Conservation (phyloP, 2,329 filamentous ascomycete species). For the Rhynchosporium graminicola region DNA sequence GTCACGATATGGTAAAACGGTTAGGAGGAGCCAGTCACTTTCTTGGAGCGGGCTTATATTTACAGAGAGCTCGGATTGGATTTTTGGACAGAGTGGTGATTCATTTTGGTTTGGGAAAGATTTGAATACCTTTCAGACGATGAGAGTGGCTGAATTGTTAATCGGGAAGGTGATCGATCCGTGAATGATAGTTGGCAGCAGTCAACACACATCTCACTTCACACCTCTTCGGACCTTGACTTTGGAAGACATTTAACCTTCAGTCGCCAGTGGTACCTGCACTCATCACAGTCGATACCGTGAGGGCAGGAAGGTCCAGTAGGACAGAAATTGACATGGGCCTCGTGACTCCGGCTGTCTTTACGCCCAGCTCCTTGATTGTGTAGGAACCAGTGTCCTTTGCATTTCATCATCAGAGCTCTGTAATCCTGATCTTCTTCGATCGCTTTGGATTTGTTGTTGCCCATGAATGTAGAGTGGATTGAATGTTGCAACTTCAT, state of each 20-base stretch:
- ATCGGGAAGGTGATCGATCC: too few relatives aligned
- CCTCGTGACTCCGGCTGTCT: conserved; percentile 1
- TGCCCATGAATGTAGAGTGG: background rate
- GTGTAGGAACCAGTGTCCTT: background rate
- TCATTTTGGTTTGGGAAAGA: too few relatives aligned
- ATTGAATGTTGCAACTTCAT: too few relatives aligned
- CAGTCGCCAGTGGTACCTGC: background rate
- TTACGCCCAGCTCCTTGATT: background rate
- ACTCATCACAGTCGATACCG: background rate
- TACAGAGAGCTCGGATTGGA: too few relatives aligned
- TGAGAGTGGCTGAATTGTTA: too few relatives aligned
- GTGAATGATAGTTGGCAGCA: background rate
- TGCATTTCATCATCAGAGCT: background rate
- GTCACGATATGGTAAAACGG: too few relatives aligned
- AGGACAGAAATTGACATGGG: background rate
- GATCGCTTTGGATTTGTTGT: background rate
- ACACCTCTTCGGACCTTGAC: background rate
- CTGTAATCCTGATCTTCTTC: background rate
- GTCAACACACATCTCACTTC: background rate
- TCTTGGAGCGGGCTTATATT: too few relatives aligned
- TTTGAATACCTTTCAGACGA: too few relatives aligned
- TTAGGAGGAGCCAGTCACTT: too few relatives aligned
- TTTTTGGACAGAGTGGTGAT: too few relatives aligned
- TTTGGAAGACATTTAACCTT: background rate
- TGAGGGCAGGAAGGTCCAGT: background rate